Base-by-base conservation (phyloP, 2,329 filamentous ascomycete genomes). In the Monilinia laxa region DNA sequence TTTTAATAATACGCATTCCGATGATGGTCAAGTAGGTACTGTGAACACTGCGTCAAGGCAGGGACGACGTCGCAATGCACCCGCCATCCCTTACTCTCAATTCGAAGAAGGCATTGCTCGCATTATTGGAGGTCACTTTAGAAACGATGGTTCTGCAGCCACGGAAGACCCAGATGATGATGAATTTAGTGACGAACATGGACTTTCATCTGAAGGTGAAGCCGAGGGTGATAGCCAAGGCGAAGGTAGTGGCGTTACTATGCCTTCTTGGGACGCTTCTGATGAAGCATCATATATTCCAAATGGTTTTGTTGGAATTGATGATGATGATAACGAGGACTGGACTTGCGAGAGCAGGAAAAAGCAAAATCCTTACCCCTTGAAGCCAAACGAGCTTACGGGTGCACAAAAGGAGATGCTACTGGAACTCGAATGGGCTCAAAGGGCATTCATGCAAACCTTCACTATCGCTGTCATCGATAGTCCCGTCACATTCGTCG, bases 341-440 rank as follows among this genome's bases (percentile, higher is more conserved):
- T 31, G 57, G n/a, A 31, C 9, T 25, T 53, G 14, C 16, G 68
- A 64, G 45, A 38, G 31, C n/a, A 72, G 31, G 58, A 5, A 9
- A 38, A 38, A 72, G 56, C 10, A 58, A 4, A 70, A 73, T 16
- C 31, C n/a, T 2, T 62, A 49, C 67, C 51, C 69, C 6, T 52
- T 77, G 38, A 81, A 83, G 52, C 87, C 87, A 3, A 78, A 79
- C 2, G 78, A 80, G 42, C 81, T 90, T n/a, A 85, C 84, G 0
- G 81, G 80, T 67, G 80, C 84, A n/a, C 89, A 91, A 74, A 85
- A 83, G 63, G 87, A 90, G 75, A 87, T 89, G 85, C 77, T 91
- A 1, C 78, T 89, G 49, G 88, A 91, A 74, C 85, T 87, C 4
- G 84, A 87, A 63, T 90, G 88, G 86, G 87, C 87, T 9, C 87